Conservation (phyloP, 2,329 filamentous ascomycete genomes). For the Xylaria sp. region DNA sequence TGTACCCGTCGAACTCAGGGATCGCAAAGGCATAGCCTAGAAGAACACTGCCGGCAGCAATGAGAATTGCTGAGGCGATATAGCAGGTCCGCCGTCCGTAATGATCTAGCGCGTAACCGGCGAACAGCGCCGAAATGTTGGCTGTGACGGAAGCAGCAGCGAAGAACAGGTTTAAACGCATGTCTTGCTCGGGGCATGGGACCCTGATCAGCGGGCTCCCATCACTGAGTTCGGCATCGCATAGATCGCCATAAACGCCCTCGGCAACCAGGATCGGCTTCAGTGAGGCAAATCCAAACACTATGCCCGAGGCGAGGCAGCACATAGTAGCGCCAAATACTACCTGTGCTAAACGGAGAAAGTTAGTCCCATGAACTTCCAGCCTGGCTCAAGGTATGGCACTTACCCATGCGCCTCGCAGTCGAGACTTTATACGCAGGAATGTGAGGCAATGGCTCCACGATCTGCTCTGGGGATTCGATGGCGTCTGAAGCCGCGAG, state of each 20-base stretch:
- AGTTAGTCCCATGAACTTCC: background rate
- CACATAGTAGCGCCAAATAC: constrained; percentile 72
- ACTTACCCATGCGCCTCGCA: constrained; percentile 47
- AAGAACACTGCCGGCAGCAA: constrained; percentile 67
- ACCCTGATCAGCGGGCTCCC: constrained; percentile 44
- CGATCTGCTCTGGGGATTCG: constrained; percentile 42
- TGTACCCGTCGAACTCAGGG: constrained; percentile 68
- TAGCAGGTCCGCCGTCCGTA: constrained; percentile 73
- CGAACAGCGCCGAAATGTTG: constrained; percentile 73
- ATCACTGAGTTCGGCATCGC: constrained; percentile 58
- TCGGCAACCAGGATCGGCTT: constrained; percentile 71
- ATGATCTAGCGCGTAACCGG: constrained; percentile 73
- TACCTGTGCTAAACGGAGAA: constrained; percentile 64
- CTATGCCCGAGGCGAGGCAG: constrained; percentile 71
- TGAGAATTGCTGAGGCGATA: constrained; percentile 67
- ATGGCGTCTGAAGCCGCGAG: constrained; percentile 44
- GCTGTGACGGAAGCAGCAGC: constrained; percentile 74
- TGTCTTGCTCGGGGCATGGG: constrained; percentile 64
- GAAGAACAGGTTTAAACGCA: constrained; percentile 75
- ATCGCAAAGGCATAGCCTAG: constrained; percentile 68
- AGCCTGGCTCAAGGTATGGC: background rate
- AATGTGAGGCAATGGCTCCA: constrained; percentile 46
- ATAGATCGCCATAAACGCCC: constrained; percentile 66
- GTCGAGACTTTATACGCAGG: constrained; percentile 50
- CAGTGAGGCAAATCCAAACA: constrained; percentile 73